These are phyloP conservation scores for Tribonema minus DNA, from an alignment of 108 stramenopile genomes.

Conservation along the genomic window DNA sequence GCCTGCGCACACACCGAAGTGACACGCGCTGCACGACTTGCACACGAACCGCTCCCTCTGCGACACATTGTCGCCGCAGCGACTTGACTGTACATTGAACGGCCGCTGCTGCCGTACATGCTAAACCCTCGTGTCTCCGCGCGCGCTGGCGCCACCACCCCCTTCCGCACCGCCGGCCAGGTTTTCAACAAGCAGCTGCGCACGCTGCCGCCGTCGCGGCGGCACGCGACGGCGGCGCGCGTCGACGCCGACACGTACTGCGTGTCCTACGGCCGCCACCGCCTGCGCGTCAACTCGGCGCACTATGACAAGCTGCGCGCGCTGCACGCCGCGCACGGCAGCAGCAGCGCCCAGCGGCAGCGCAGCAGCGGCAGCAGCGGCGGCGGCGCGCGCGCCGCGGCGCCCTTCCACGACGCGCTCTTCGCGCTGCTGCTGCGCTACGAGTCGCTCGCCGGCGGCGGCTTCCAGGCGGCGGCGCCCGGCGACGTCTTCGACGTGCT, in stretches of 20 bases:
- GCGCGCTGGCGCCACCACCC: not conserved
- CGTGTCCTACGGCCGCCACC: too few species aligned
- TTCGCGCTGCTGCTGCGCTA: constrained; percentile 50
- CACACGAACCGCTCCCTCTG: too few species aligned
- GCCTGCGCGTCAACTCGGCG: constrained; percentile 21
- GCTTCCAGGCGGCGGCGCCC: constrained; percentile 72
- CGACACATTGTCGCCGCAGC: too few species aligned
- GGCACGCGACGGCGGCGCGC: not conserved
- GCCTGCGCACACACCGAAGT: too few species aligned
- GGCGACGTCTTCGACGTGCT: constrained; percentile 71
- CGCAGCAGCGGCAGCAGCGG: not conserved
- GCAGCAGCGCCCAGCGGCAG: not conserved
- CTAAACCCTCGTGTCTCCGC: not conserved
- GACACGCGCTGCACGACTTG: too few species aligned
- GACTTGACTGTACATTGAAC: too few species aligned
- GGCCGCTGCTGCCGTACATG: not conserved
- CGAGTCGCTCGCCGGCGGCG: constrained; percentile 68
- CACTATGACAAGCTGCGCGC: constrained; percentile 36
- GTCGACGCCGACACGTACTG: not conserved
- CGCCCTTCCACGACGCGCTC: constrained; percentile 26
- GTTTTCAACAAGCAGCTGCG: not conserved
- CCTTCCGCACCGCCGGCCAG: not conserved
- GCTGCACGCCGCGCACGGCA: constrained; percentile 3
- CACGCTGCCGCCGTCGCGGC: not conserved
- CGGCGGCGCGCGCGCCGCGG: not conserved